Conservation (phyloP, 2,329 filamentous ascomycete species). For the Exserohilum rostratum region DNA sequence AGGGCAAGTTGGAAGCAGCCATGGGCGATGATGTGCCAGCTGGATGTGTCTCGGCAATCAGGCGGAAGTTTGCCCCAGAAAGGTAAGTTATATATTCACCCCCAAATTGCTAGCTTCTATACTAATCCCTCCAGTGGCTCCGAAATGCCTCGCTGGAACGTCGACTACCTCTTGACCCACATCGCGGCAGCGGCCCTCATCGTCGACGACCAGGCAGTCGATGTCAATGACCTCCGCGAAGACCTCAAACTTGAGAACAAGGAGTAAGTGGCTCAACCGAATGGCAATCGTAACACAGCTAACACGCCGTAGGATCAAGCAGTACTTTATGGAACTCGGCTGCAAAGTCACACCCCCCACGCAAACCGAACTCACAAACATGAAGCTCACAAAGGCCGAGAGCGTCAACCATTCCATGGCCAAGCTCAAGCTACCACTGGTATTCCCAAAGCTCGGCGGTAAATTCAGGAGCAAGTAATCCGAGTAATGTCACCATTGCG, state of each 20-base stretch:
- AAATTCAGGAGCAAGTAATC: background rate
- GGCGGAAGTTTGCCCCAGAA: slow-evolving; percentile 66
- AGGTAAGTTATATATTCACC: slow-evolving; percentile 27
- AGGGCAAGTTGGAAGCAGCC: slow-evolving; percentile 70
- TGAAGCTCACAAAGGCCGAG: slow-evolving; percentile 66
- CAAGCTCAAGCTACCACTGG: slow-evolving; percentile 75
- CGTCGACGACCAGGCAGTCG: slow-evolving; percentile 74
- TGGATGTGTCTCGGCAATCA: slow-evolving; percentile 43
- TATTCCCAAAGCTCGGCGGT: slow-evolving; percentile 71
- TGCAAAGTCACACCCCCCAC: slow-evolving; percentile 62
- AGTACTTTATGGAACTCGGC: slow-evolving; percentile 79
- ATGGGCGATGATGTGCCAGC: slow-evolving; percentile 52
- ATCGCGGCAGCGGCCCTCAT: slow-evolving; percentile 73
- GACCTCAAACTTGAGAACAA: slow-evolving; percentile 76
- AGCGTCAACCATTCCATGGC: slow-evolving; percentile 68
- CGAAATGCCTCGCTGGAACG: slow-evolving; percentile 72
- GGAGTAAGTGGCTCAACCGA: slow-evolving; percentile 50
- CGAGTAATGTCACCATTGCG: background rate
- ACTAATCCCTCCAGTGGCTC: slow-evolving; percentile 35
- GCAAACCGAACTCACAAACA: slow-evolving; percentile 57
- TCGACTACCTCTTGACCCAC: slow-evolving; percentile 74
- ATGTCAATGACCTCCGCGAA: slow-evolving; percentile 71
- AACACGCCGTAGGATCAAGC: slow-evolving; percentile 56
- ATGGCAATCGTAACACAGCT: background rate
- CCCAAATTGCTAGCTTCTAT: background rate